Percentiles rank a stretch among this genome's conserved stretches.
These are phyloP conservation scores for Dendrocalamus sinicus DNA, from an alignment of 176 grass and related monocot species.

Conservation along the genomic window DNA sequence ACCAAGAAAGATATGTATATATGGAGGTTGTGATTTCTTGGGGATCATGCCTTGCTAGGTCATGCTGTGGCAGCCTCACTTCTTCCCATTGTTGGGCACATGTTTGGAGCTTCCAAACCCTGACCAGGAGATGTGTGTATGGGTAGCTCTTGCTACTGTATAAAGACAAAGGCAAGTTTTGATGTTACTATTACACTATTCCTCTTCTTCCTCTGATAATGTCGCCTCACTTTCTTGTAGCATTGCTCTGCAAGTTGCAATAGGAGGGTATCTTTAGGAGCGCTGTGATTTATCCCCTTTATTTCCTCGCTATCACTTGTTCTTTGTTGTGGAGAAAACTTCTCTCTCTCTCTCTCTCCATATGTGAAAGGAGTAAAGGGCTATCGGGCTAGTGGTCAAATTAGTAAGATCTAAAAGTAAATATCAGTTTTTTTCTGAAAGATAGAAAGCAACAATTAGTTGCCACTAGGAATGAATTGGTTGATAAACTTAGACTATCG, in stretches of 20 bases:
- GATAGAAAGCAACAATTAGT: neutral
- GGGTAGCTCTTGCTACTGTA: neutral
- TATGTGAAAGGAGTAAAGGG: neutral
- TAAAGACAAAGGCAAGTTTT: neutral
- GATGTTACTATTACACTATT: neutral
- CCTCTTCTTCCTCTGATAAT: neutral
- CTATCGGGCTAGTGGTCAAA: neutral
- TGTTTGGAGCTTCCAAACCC: neutral
- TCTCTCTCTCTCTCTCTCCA: neutral
- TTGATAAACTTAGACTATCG: neutral
- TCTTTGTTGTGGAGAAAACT: neutral
- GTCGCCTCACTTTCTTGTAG: neutral
- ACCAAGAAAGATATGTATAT: neutral
- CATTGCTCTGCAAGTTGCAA: neutral
- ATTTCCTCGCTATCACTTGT: neutral
- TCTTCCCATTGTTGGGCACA: conserved; percentile 58
- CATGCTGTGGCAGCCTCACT: conserved; percentile 80
- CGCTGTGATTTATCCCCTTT: neutral
- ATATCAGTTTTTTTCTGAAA: neutral
- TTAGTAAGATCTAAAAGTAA: neutral
- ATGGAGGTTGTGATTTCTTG: neutral
- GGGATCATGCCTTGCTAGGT: conserved; percentile 67
- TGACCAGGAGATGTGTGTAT: neutral
- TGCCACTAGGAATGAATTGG: neutral
- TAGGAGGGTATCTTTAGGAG: neutral